Evolutionary conservation across 78 protist genomes (phyloP), one percentile per base, ranked within the genome.

Genomic region (Protostelium mycophagum): DNA sequence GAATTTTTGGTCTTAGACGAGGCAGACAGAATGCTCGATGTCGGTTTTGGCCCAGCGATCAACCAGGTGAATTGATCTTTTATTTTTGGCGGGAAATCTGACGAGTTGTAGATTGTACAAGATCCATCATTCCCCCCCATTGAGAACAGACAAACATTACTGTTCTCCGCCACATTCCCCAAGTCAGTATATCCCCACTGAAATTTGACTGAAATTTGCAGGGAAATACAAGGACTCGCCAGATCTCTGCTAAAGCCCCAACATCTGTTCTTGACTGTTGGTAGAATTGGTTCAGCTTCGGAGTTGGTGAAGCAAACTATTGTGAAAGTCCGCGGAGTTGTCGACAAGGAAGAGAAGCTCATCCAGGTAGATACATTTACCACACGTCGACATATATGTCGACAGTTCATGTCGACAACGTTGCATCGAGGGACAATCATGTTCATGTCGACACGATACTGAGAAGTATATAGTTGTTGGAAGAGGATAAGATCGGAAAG

Each of bases 141-240:
- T 34, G 90, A 83, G 31, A 86, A 85, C 31, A 91, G 99, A 29
- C 99, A 98, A 89, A 99, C 99, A 1, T 95, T 98, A 34, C 96
- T 99, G 99, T 99, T 98, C 92, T 94, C 98, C 1, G 99, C 99
- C 31, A 99, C 99, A 0, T 99, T 98, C 93, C 99, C 99, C 1
- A 63, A 85, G 88, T 98, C 94, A 87, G 98, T 99, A 36, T 98
- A 94, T 85, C 5, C 87, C 16, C 73, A 51, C 5, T 5, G 73
- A 51, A 51, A 51, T 51, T 16, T 51, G 31, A 16, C 73, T 51
- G 31, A 51, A 5, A 51, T 16, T 51, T 16, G 16, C 73, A 51
- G 73, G 39, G 97, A 91, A 88, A 98, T 99, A 38, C 99, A 98
- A 93, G 34, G 63, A 5, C 97, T 99, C 0, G 99, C 99, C 0